Evolutionary conservation across 2,329 filamentous ascomycete species (phyloP), one percentile per base, ranked within the genome.

Genomic region (Cadophora sp.): DNA sequence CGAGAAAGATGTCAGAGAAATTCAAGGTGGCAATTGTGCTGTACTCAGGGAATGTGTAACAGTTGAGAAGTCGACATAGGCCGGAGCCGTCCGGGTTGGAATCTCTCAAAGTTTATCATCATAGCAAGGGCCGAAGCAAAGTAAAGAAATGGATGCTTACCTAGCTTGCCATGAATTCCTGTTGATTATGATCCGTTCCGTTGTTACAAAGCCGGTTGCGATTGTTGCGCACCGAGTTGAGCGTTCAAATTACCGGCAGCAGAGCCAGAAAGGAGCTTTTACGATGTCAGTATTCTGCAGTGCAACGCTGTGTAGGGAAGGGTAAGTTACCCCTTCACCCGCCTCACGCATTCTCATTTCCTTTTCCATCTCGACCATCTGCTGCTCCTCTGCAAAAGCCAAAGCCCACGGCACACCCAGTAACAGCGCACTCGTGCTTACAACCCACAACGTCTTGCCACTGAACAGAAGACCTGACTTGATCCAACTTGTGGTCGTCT

Each of bases 301-400:
- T 34, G 40, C 19, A 31, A 4, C 12, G 53, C 22, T n/a, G 34
- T 50, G 53, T 24, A 37, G 59, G 34, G 55, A 43, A 34, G 11
- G 48, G 27, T 34, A 56, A 69, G 71, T 60, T 74, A 91, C 88
- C 84, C 97, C 93, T 78, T 92, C 91, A 72, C 93, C 93, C 77
- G 92, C 89, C 87, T 97, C 93, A 81, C 96, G 92, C 93, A 97
- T 96, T 81, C 92, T 90, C 88, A 94, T 94, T 84, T 97, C 95
- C 81, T 94, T 90, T 89, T 99, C 96, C 93, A 97, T 97, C 85
- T 97, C 95, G 73, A 95, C 86, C 80, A 97, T 89, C 85, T 97
- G 93, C 86, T 97, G 94, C 85, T 99, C 96, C 85, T 99, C 96
- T 72, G 92, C 90, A 79, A 94, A 95, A 68, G 94, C 95, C 74